These are phyloP conservation scores for Termitomyces sp. DNA, from an alignment of 768 basidiomycete genomes.

Conservation along the genomic window DNA sequence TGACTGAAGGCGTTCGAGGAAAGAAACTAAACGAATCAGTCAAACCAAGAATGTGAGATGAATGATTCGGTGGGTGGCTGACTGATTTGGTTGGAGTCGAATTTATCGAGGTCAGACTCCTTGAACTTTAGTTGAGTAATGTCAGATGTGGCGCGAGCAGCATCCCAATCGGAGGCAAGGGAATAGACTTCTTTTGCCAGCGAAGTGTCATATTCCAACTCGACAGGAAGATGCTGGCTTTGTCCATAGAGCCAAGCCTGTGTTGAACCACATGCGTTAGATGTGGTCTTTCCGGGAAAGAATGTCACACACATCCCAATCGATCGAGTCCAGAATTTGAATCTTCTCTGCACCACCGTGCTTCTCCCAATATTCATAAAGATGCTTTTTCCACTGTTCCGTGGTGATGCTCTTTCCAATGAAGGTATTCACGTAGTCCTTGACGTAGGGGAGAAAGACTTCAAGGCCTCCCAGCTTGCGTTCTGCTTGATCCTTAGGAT, in stretches of 20 bases:
- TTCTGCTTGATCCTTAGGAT: slow-evolving; percentile 34
- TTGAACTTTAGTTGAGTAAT: slow-evolving; percentile 48
- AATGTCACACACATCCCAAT: slow-evolving; percentile 62
- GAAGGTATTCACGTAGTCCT: slow-evolving; percentile 78
- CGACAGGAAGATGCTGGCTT: slow-evolving; percentile 65
- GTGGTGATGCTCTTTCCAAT: slow-evolving; percentile 82
- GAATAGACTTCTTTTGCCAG: slow-evolving; percentile 66
- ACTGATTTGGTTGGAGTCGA: slow-evolving; percentile 79
- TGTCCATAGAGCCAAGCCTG: slow-evolving; percentile 84
- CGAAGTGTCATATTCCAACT: slow-evolving; percentile 69
- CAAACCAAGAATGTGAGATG: background rate
- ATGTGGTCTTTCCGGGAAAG: background rate
- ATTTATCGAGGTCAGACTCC: slow-evolving; percentile 50
- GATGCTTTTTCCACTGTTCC: slow-evolving; percentile 74
- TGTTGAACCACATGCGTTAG: background rate
- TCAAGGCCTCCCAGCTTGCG: slow-evolving; percentile 75
- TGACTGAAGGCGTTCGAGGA: slow-evolving; percentile 76
- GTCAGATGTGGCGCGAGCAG: slow-evolving; percentile 43
- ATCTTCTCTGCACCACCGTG: slow-evolving; percentile 58
- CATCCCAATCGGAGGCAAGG: slow-evolving; percentile 73
- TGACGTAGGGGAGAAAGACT: slow-evolving; percentile 78
- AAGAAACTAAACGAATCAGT: slow-evolving; percentile 51
- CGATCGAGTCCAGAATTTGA: slow-evolving; percentile 58
- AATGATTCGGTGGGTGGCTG: slow-evolving; percentile 12
- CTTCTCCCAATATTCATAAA: slow-evolving; percentile 63